These are phyloP conservation scores for Botrytis medusae DNA, from an alignment of 2,329 filamentous ascomycete species.

Conservation along the genomic window DNA sequence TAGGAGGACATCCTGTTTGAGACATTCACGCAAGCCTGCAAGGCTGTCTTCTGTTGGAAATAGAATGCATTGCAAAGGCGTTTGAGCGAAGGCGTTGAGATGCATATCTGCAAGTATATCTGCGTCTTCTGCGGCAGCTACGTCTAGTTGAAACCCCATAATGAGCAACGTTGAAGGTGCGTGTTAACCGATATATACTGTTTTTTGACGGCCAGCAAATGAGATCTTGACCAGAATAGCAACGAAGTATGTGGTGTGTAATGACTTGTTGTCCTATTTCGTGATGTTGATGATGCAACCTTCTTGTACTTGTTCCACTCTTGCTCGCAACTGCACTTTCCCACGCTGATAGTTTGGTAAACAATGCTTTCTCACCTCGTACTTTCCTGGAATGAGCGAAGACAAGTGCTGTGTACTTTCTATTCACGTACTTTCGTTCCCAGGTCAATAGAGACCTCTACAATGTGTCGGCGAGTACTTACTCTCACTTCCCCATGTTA, in stretches of 20 bases:
- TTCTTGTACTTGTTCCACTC: not conserved
- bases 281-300: not conserved
- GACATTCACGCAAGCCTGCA: slow-evolving; percentile 24
- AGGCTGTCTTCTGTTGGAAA: slow-evolving; percentile 33
- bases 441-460: not conserved
- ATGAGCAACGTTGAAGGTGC: not conserved
- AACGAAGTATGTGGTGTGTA: not conserved
- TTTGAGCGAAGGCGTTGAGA: slow-evolving; percentile 37
- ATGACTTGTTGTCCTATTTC: too few relatives aligned
- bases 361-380: not conserved
- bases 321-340: not conserved
- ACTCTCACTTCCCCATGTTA: not conserved
- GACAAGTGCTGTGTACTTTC: not conserved
- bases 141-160: slow-evolving; percentile 31
- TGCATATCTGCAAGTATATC: slow-evolving; percentile 34
- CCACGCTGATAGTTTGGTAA: not conserved
- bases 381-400: not conserved
- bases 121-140: slow-evolving; percentile 30
- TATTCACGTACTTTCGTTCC: not conserved
- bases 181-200: not conserved
- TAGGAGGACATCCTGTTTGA: slow-evolving; percentile 29
- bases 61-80: slow-evolving; percentile 33
- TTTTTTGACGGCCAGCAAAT: not conserved
- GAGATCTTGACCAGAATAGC: not conserved
- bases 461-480: not conserved